A percentile compares a stretch with the other conserved stretches of the same genome.
These are phyloP conservation scores for Pleurotus citrinopileatus DNA, from an alignment of 768 basidiomycete genomes.

Conservation along the genomic window DNA sequence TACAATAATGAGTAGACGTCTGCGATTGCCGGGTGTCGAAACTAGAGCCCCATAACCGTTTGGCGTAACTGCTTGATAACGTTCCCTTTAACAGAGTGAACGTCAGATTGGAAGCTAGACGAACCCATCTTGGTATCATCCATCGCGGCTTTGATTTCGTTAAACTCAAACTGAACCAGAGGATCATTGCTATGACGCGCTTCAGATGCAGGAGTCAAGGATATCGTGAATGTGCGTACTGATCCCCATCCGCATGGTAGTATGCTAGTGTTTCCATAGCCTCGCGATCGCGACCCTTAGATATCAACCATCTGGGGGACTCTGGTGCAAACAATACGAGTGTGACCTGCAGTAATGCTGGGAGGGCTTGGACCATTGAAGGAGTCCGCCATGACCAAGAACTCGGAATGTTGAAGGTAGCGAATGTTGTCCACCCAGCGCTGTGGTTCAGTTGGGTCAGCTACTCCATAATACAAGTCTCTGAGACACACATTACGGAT, in stretches of 20 bases:
- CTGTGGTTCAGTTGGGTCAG: constrained; percentile 23
- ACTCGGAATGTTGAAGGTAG: constrained; percentile 64
- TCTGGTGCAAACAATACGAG: constrained; percentile 75
- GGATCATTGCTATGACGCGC: constrained; percentile 47
- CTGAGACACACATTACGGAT: constrained; percentile 56
- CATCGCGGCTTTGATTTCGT: constrained; percentile 81
- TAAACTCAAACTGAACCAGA: constrained; percentile 69
- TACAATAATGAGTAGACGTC: constrained; percentile 72
- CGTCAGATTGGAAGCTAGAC: not conserved
- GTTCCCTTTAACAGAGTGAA: not conserved
- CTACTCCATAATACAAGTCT: not conserved
- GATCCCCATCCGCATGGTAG: constrained; percentile 79
- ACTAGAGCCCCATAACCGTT: constrained; percentile 71
- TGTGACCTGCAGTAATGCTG: constrained; percentile 62
- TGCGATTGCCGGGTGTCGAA: constrained; percentile 65
- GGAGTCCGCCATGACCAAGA: constrained; percentile 86
- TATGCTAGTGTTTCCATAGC: constrained; percentile 70
- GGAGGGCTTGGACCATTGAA: constrained; percentile 67
- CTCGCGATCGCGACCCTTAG: constrained; percentile 67
- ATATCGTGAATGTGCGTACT: constrained; percentile 28
- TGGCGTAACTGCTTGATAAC: constrained; percentile 44
- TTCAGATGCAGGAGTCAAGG: not conserved
- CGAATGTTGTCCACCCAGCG: constrained; percentile 85
- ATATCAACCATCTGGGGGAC: constrained; percentile 80
- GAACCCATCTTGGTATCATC: constrained; percentile 48